A percentile compares a stretch with the other conserved stretches of the same genome.
Conservation (phyloP, 345 rosid species). For the Camelina laxa region DNA sequence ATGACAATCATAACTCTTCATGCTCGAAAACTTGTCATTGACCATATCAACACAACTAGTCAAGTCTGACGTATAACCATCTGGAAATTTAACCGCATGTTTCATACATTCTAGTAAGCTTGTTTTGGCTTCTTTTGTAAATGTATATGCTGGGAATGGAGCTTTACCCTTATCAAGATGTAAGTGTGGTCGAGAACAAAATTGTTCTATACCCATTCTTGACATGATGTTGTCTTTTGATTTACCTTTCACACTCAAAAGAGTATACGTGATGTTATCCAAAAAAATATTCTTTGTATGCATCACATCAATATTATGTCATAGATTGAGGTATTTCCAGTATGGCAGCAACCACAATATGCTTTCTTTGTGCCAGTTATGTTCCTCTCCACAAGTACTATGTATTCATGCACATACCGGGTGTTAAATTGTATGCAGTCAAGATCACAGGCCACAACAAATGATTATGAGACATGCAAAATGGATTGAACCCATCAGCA, state of each 20-base stretch:
- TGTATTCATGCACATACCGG: no score
- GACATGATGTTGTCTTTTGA: neutral
- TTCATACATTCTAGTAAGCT: slow-evolving; percentile 2
- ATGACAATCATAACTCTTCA: neutral
- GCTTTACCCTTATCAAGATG: neutral
- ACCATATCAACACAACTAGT: neutral
- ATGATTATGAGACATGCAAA: no score
- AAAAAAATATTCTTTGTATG: neutral
- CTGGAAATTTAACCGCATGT: neutral
- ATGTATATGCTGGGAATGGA: neutral
- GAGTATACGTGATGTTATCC: neutral
- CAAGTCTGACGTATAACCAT: neutral
- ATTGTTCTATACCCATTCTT: neutral
- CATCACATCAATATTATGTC: neutral
- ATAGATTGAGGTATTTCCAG: neutral
- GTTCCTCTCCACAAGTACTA: no score
- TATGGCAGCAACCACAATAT: neutral
- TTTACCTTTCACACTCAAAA: neutral
- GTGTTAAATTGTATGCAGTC: no score
- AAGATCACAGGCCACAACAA: no score
- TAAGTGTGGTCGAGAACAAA: neutral
- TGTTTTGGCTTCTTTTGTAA: neutral
- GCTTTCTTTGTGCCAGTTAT: neutral
- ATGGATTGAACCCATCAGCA: no score
- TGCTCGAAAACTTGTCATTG: neutral